Percentiles rank a stretch among this genome's conserved stretches.
Conservation (phyloP, 2,329 filamentous ascomycete genomes). For the Penicillium sp. region DNA sequence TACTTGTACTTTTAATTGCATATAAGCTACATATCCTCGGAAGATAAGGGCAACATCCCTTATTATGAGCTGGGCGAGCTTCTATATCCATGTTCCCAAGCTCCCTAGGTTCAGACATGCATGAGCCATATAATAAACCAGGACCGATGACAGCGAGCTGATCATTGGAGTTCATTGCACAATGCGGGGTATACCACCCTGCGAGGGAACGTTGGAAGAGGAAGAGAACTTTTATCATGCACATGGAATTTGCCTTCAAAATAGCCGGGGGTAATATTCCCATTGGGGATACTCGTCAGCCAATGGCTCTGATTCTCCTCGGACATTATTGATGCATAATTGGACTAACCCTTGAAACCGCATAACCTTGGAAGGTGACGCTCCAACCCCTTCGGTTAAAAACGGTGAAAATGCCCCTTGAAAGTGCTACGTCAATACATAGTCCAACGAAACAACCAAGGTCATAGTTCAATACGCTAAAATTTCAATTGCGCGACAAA, state of each 20-base stretch:
- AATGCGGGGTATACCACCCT: conserved; percentile 18
- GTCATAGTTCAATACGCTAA: background rate
- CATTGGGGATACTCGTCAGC: background rate
- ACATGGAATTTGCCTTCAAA: background rate
- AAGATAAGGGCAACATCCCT: background rate
- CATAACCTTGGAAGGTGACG: background rate
- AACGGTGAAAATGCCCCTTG: background rate
- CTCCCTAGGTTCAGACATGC: background rate
- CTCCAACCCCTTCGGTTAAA: background rate
- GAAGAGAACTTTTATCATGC: background rate
- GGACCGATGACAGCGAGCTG: conserved; percentile 15
- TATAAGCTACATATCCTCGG: background rate
- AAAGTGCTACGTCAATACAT: background rate
- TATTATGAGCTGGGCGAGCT: background rate
- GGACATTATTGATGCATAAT: background rate
- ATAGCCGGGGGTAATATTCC: background rate
- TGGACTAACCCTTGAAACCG: background rate
- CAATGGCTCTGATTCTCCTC: background rate
- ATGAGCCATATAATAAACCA: conserved; percentile 1
- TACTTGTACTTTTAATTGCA: background rate
- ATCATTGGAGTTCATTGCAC: background rate
- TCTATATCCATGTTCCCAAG: background rate
- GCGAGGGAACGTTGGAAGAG: background rate
- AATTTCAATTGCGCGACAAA: background rate
- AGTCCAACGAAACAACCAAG: background rate